These are phyloP conservation scores for Heliocybe sulcata DNA, from an alignment of 1,284 basidiomycete species.

Conservation along the genomic window DNA sequence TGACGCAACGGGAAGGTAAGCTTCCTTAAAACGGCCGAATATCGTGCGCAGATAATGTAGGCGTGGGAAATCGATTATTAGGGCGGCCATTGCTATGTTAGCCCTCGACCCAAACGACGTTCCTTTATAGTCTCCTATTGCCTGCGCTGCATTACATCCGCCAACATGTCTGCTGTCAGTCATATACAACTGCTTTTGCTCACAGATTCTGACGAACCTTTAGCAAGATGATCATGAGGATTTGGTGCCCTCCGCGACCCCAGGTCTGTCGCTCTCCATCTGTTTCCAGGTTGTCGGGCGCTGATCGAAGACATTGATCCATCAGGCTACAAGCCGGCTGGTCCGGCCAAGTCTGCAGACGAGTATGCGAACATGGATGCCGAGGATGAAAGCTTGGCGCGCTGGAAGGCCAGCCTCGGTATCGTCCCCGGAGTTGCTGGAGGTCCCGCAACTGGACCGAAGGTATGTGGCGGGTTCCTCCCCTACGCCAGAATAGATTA, in stretches of 20 bases:
- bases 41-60: conserved; percentile 9
- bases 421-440: conserved; percentile 49
- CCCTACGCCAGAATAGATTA: neutral
- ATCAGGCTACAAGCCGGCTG: conserved; percentile 64
- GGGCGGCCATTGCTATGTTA: conserved; percentile 4
- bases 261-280: conserved; percentile 33
- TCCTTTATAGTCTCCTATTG: conserved; percentile 3
- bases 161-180: conserved; percentile 34
- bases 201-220: conserved; percentile 13
- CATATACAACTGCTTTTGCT: conserved; percentile 2
- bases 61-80: conserved; percentile 29
- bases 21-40: neutral
- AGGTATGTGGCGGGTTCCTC: conserved; percentile 34
- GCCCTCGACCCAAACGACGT: neutral
- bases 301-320: conserved; percentile 2
- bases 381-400: conserved; percentile 77
- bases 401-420: conserved; percentile 90
- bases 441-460: conserved; percentile 44
- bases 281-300: neutral
- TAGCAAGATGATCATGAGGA: conserved; percentile 59
- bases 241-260: conserved; percentile 53
- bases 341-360: conserved; percentile 53
- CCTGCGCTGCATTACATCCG: conserved; percentile 3
- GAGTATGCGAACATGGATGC: conserved; percentile 77
- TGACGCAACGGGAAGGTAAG: too few relatives aligned